phyloP scores from a whole-genome alignment of 1,139 yeast species.

The Blastobotrys elegans region DNA sequence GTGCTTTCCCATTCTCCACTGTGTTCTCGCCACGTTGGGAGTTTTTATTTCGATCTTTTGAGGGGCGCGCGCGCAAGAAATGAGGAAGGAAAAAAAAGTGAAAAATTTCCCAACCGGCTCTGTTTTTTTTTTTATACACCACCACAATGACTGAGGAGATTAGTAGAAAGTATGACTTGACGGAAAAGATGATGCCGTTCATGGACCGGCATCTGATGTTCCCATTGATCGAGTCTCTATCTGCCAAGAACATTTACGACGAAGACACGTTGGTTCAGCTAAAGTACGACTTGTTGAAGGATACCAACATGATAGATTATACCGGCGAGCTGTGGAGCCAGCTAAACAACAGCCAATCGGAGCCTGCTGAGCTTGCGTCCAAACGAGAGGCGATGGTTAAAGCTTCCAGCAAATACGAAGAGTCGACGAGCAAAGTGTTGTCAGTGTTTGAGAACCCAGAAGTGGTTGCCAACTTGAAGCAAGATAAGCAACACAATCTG shows the following conservation, averaged over 20 bases:
- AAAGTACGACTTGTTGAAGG: slow-evolving; percentile 49
- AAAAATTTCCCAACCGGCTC: background rate
- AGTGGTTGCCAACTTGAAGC: slow-evolving; percentile 44
- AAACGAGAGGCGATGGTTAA: slow-evolving; percentile 40
- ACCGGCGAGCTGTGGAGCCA: slow-evolving; percentile 42
- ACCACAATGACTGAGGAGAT: slow-evolving; percentile 16
- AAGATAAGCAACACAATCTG: slow-evolving; percentile 49
- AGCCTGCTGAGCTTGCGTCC: slow-evolving; percentile 39
- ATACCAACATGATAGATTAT: slow-evolving; percentile 51
- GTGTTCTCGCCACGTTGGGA: background rate
- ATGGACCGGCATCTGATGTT: slow-evolving; percentile 55
- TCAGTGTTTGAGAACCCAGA: slow-evolving; percentile 46
- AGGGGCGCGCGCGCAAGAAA: background rate
- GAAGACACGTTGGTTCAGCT: slow-evolving; percentile 41
- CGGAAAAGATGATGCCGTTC: slow-evolving; percentile 48
- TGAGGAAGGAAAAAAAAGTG: background rate
- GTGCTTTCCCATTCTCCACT: no score
- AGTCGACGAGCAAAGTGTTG: slow-evolving; percentile 43
- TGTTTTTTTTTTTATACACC: no score
- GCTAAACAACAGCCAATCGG: slow-evolving; percentile 38
- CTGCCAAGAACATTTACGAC: slow-evolving; percentile 42
- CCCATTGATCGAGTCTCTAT: slow-evolving; percentile 48
- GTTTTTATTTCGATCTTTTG: no score
- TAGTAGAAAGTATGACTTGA: slow-evolving; percentile 42
- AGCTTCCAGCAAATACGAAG: slow-evolving; percentile 39